phyloP scores from a whole-genome alignment of 2,329 filamentous ascomycete species.

The Ceratocystis alfenasii region DNA sequence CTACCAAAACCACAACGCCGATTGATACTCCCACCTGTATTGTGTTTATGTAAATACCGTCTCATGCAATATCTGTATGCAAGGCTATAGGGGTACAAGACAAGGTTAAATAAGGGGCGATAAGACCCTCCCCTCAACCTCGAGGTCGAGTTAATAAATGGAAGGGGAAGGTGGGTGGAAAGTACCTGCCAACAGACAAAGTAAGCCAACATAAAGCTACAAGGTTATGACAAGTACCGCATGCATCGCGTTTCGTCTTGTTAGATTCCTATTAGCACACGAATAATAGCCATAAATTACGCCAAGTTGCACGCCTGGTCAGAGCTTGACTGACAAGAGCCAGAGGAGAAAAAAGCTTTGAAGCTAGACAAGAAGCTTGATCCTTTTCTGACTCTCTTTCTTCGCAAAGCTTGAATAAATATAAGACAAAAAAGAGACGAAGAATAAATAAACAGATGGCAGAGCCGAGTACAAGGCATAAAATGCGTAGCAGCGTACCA shows the following conservation, averaged over 20 bases:
- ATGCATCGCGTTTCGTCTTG: neutral
- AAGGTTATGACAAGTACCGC: neutral
- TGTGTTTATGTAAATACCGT: no score
- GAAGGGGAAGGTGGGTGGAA: neutral
- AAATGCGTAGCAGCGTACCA: neutral
- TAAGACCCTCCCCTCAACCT: neutral
- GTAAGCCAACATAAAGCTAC: no score
- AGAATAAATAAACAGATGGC: no score
- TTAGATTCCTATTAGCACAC: neutral
- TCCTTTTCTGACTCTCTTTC: neutral
- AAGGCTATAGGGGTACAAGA: conserved; percentile 1
- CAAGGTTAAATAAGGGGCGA: conserved; percentile 1
- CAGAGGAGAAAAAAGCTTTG: neutral
- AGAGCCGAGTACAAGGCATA: neutral
- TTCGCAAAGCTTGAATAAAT: no score
- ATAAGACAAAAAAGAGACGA: no score
- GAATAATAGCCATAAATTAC: neutral
- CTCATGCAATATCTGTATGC: neutral
- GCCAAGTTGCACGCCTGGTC: neutral
- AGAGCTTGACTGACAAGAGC: neutral
- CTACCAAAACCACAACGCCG: no score
- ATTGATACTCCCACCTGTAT: no score
- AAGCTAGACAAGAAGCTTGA: conserved; percentile 8
- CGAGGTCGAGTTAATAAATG: conserved; percentile 1
- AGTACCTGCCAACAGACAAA: neutral